These are phyloP conservation scores for Chlamydomonas sp. DNA, from an alignment of 139 green algal species.

Conservation along the genomic window DNA sequence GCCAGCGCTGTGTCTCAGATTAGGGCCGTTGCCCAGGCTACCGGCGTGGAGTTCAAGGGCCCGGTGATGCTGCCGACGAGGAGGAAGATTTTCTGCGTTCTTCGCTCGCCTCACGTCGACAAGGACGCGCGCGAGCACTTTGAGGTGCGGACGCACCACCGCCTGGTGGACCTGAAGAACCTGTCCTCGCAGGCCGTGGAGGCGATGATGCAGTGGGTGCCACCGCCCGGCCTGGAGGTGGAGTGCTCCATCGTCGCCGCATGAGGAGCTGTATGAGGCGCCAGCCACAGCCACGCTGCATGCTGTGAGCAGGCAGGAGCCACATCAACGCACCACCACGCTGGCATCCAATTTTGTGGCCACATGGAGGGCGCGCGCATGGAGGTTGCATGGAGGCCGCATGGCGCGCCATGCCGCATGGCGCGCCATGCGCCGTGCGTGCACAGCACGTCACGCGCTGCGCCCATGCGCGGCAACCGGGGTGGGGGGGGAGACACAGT, in stretches of 20 bases:
- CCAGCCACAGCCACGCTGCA: no score
- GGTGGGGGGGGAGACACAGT: no score
- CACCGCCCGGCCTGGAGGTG: slow-evolving; percentile 74
- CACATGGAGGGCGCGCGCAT: no score
- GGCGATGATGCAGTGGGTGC: slow-evolving; percentile 78
- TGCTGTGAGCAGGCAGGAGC: no score
- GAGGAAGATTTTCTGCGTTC: slow-evolving; percentile 64
- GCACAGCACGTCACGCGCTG: no score
- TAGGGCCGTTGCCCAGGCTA: slow-evolving; percentile 47
- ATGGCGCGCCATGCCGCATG: no score
- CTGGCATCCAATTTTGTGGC: no score
- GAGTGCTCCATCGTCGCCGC: slow-evolving; percentile 35
- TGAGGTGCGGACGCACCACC: slow-evolving; percentile 48
- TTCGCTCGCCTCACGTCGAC: slow-evolving; percentile 85
- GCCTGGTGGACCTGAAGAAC: slow-evolving; percentile 79
- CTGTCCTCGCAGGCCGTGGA: slow-evolving; percentile 75
- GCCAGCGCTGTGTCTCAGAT: slow-evolving; percentile 56
- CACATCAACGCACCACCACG: no score
- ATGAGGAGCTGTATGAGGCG: no score
- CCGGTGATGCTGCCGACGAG: slow-evolving; percentile 70
- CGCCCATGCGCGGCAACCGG: no score
- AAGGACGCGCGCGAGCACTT: slow-evolving; percentile 91
- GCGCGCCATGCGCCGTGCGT: no score
- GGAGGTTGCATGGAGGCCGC: no score
- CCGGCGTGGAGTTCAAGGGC: slow-evolving; percentile 62